Base-by-base conservation (phyloP, 2,329 filamentous ascomycete genomes). In the Periconia sp. region DNA sequence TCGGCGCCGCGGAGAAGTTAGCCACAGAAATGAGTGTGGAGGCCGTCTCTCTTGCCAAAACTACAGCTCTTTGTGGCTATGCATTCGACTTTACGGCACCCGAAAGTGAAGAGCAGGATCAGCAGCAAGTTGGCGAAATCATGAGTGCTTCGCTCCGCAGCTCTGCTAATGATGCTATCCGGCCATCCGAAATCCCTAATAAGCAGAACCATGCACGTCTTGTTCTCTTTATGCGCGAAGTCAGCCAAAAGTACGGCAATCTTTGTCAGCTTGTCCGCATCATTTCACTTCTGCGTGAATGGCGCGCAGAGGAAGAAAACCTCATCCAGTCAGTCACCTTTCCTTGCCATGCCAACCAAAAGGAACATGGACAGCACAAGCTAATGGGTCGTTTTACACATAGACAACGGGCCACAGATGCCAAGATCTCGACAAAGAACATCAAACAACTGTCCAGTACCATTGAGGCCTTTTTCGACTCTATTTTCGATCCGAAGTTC, bases 1-100 rank as follows among this genome's bases (percentile, higher is more conserved):
- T 87, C 44, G 74, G 77, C 31, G 84, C 84, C 46, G 84, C 85
- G 49, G 75, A 81, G 46, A 76, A 77, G 57, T 74, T 88, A 41
- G 75, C 79, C 30, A 70, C 74, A 31, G 78, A 79, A 47, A 76
- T 85, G 55, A 75, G 77, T 2, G 76, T 82, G 53, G 75, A 79
- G 10, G 72, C 75, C n/a, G 74, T 76, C 31, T 75, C 76, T 9
- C 60, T 68, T 13, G 64, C 69, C 10, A 77, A 78, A 54, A 76
- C 77, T 2, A 68, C 60, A 62, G 73, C 54, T 54, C 76, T 56
- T 41, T 82, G 44, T 72, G 77, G 51, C 63, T 75, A 72, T 49
- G 58, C 65, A 7, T 71, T 73, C 46, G 67, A 73, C 53, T 63
- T 73, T 53, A 71, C 58, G 9, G 56, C 53, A 8, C 53, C 60